Conservation (phyloP, 1,284 basidiomycete genomes). For the Ganoderma sinense region DNA sequence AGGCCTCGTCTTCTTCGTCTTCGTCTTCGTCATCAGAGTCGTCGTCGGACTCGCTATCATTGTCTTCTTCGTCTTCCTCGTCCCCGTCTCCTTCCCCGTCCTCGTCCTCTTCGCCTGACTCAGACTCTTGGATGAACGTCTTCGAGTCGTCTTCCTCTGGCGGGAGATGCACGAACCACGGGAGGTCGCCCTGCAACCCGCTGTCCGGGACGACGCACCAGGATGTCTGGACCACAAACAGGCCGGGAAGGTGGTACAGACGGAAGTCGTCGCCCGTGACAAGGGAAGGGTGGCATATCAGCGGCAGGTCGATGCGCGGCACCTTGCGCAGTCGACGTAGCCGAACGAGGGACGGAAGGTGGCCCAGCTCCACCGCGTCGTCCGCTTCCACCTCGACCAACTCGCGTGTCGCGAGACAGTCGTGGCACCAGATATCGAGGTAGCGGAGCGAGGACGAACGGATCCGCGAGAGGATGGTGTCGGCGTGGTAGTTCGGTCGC, state of each 20-base stretch:
- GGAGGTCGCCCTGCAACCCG: slow-evolving; percentile 5
- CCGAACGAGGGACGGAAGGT: slow-evolving; percentile 4
- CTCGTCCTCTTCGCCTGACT: slow-evolving; percentile 1
- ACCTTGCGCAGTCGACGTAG: slow-evolving; percentile 13
- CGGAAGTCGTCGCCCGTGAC: slow-evolving; percentile 9
- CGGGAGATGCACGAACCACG: slow-evolving; percentile 10
- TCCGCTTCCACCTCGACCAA: background rate
- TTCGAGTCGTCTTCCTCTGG: slow-evolving; percentile 8
- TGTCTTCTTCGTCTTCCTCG: background rate
- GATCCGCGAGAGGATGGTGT: background rate
- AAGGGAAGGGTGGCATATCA: slow-evolving; percentile 17
- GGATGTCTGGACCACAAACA: slow-evolving; percentile 10
- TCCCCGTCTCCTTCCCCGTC: slow-evolving; percentile 1
- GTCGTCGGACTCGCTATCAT: background rate
- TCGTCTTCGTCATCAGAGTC: slow-evolving; percentile 7
- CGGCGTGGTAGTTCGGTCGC: background rate
- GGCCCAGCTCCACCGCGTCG: background rate
- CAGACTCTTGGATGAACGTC: background rate
- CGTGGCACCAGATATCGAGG: slow-evolving; percentile 22
- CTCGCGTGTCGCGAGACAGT: background rate
- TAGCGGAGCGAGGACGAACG: slow-evolving; percentile 13
- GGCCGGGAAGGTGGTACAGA: slow-evolving; percentile 4
- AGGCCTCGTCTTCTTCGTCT: slow-evolving; percentile 8
- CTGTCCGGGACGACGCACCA: slow-evolving; percentile 12
- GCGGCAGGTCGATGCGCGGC: slow-evolving; percentile 16